These are phyloP conservation scores for Candida pseudoviswanathii DNA, from an alignment of 1,139 yeast species.

Conservation along the genomic window DNA sequence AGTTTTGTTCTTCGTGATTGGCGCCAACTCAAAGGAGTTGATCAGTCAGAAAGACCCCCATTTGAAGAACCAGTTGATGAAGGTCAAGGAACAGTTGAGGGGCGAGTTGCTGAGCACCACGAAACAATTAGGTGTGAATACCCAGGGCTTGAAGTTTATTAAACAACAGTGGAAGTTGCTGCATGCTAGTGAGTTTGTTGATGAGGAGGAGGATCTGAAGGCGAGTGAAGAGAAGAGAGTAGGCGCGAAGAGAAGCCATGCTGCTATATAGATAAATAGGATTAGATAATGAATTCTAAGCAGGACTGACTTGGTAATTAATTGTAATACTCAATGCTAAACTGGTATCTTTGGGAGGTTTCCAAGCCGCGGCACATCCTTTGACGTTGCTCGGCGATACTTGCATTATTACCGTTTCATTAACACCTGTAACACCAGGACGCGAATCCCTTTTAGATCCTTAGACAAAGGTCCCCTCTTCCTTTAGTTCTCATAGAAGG, in stretches of 20 bases:
- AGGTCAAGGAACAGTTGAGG: slow-evolving; percentile 60
- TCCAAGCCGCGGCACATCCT: no score
- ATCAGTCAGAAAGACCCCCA: slow-evolving; percentile 63
- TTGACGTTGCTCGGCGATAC: no score
- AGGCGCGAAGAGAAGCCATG: slow-evolving; percentile 68
- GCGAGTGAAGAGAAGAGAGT: slow-evolving; percentile 53
- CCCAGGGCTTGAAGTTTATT: slow-evolving; percentile 77
- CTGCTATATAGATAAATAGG: slow-evolving; percentile 24
- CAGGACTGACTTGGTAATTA: no score
- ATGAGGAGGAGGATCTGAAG: slow-evolving; percentile 65
- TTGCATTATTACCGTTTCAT: no score
- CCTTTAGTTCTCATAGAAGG: no score
- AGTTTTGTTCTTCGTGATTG: slow-evolving; percentile 71
- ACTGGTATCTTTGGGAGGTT: no score
- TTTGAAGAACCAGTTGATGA: slow-evolving; percentile 60
- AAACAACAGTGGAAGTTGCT: slow-evolving; percentile 77
- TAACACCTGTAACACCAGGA: no score
- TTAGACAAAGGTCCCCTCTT: no score
- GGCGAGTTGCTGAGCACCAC: slow-evolving; percentile 52
- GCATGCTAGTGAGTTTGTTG: slow-evolving; percentile 75
- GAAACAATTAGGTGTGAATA: slow-evolving; percentile 77
- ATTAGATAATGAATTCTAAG: not conserved
- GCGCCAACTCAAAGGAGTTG: slow-evolving; percentile 75
- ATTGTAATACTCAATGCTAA: no score
- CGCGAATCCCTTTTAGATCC: no score